These are phyloP conservation scores for Cyberlindnera xylosilytica DNA, from an alignment of 805 yeast species.

Conservation along the genomic window DNA sequence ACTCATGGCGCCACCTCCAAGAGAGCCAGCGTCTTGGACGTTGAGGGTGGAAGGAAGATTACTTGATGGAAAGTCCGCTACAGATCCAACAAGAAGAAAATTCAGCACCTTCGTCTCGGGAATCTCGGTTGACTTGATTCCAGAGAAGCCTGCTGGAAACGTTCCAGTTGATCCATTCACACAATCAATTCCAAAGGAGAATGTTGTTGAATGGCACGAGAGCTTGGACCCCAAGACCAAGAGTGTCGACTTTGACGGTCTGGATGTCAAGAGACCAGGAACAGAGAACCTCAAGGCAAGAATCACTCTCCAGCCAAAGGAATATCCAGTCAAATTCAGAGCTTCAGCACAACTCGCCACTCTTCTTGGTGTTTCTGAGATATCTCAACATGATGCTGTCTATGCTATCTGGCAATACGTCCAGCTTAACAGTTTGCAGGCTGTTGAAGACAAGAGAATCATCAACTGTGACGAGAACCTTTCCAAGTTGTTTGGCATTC, in stretches of 20 bases:
- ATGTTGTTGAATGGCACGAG: constrained; percentile 87
- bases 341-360: constrained; percentile 64
- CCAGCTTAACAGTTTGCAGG: constrained; percentile 62
- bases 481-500: constrained; percentile 41
- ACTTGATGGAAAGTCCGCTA: constrained; percentile 45
- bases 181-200: constrained; percentile 22
- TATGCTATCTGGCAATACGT: constrained; percentile 79
- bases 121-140: constrained; percentile 70
- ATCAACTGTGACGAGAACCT: constrained; percentile 49
- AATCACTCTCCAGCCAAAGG: constrained; percentile 79
- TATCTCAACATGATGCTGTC: constrained; percentile 82
- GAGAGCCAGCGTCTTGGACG: constrained; percentile 65
- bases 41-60: constrained; percentile 85
- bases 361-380: constrained; percentile 71
- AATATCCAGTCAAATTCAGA: constrained; percentile 62
- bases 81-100: constrained; percentile 49
- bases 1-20: constrained; percentile 9
- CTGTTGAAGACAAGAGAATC: constrained; percentile 50
- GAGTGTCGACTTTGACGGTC: constrained; percentile 71
- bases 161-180: not conserved
- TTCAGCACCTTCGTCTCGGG: constrained; percentile 82
- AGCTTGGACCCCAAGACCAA: constrained; percentile 39
- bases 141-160: constrained; percentile 24
- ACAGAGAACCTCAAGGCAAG: constrained; percentile 58
- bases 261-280: constrained; percentile 84